Base-by-base conservation (phyloP, 192 early-diverging fungal species). In the Jimgerdemannia lactiflua region DNA sequence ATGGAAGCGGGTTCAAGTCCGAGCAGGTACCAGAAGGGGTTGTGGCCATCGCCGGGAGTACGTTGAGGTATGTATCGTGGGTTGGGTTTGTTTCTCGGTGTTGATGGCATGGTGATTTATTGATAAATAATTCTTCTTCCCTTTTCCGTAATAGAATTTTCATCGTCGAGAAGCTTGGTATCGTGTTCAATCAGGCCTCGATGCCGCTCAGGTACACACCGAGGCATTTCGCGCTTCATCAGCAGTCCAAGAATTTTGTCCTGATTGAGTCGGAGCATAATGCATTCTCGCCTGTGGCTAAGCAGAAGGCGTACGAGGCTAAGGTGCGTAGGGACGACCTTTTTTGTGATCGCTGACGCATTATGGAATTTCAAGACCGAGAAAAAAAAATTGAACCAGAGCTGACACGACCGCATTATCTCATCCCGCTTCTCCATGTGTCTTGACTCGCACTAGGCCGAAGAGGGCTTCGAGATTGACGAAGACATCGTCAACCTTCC, bases 161-260 rank as follows among this genome's bases (percentile, higher is more conserved):
- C 72, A 86, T 91, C 0, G 82, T 98, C 7, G 97, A 97, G 43
- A 92, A 93, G 68, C 85, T 96, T 6, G 93, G 92, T 40, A 89
- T 86, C 14, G 82, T 88, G 11, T 95, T 98, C 75, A 97, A 97
- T 85, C 94, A 96, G 72, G 90, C 89, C 2, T 71, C 91, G 0
- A 87, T 98, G 19, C 95, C 94, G 42, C 86, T 99, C 54, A 89
- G 87, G 11, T 95, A 92, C 67, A 99, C 98, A 0, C 98, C 98
- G 4, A 89, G 97, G 70, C 87, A 89, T 7, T 92, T 98, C 77
- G 84, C 89, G 4, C 85, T 92, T 71, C 89, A 96, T 75, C 86
- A 84, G 17, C 78, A 81, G n/a, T 89, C 91, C 43, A 92, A 92
- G 67, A 89, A 91, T 68, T 97, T 99, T 86, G 92, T 94, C 2